Evolutionary conservation across 1,284 basidiomycete genomes (phyloP), one percentile per base, ranked within the genome.

Genomic region (Marasmius sp.): DNA sequence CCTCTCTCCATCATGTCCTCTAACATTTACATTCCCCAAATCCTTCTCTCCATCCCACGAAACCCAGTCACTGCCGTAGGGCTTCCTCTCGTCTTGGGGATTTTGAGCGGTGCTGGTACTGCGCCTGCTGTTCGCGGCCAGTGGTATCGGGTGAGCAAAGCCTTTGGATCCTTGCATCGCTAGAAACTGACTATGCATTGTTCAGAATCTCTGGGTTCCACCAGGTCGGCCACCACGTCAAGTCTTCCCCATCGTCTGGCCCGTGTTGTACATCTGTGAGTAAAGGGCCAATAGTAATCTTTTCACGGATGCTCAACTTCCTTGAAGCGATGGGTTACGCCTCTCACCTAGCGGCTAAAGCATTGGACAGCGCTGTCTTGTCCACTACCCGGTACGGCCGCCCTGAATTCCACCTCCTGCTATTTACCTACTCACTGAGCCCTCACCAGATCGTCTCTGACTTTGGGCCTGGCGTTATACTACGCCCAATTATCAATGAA

Each of bases 401-500:
- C 7, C 8, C 5, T 8, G 45, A 39, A 47, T 41, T 27, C 27
- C 48, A 27, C 14, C 43, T 27, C n/a, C 57, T 57, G 45, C 45
- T 48, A 14, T 36, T 56, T 36, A 38, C 33, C 49, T 36, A 58
- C 39, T 49, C 11, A 54, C 11, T 39, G 52, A 14, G 33, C 18
- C 50, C 16, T 18, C 61, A 27, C 43, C 61, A 85, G 85, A 57
- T 72, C 77, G 33, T 73, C 79, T 61, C 80, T 88, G 45, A 75
- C 78, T 47, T 70, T 78, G 45, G 87, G 85, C 2, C 73, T 93
- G 45, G 77, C 78, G 38, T 75, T 93, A 49, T 92, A 93, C 77
- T 93, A 88, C 74, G 78, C 77, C 6, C 90, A 92, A 71, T 78
- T 93, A 43, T 86, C 77, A 0, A 73, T 92, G 50, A 93, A 92